Evolutionary conservation across 345 rosid genomes (phyloP), one percentile per base, ranked within the genome.

Genomic region (Clausena lansium): DNA sequence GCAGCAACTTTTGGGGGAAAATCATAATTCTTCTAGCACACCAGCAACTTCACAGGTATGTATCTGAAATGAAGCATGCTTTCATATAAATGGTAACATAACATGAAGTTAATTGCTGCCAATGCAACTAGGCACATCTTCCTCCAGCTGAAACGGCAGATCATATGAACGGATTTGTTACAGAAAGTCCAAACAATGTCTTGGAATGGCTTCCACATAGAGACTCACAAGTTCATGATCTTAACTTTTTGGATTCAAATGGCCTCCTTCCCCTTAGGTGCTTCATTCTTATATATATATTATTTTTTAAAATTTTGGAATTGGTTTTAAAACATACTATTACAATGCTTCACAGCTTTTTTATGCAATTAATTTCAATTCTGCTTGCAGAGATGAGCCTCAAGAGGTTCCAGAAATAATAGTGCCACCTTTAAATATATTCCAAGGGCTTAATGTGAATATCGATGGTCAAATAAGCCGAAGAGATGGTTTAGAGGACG

Each of bases 191-290:
- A n/a, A 54, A n/a, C 55, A 66, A 39, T 67, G 27, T 79, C 59
- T 38, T 71, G 76, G 84, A 81, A 67, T 82, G 86, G 85, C 74
- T 69, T 66, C 81, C 81, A 33, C 82, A 78, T 57, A 74, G 76
- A 73, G 84, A 78, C 57, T 77, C 81, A 57, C 86, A 74, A 65
- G 73, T 70, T 74, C 84, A 83, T n/a, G 74, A 76, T 78, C 55
- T 79, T 50, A 76, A 82, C 62, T 66, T 83, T 58, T 69, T 77
- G 78, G 78, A 78, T 38, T 81, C 87, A 68, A 81, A 82, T 58
- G 84, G 71, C 59, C 86, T 84, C 62, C 81, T 78, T 70, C 82
- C 78, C 2, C 63, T 58, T 22, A 87, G 88, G 85, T 87, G 73
- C 28, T 57, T 38, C 6, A 7, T 74, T 41, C 20, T 67, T 25